Percentiles rank a stretch among this genome's conserved stretches.
phyloP scores from a whole-genome alignment of 345 rosid genomes.

The Lepidium africanum region DNA sequence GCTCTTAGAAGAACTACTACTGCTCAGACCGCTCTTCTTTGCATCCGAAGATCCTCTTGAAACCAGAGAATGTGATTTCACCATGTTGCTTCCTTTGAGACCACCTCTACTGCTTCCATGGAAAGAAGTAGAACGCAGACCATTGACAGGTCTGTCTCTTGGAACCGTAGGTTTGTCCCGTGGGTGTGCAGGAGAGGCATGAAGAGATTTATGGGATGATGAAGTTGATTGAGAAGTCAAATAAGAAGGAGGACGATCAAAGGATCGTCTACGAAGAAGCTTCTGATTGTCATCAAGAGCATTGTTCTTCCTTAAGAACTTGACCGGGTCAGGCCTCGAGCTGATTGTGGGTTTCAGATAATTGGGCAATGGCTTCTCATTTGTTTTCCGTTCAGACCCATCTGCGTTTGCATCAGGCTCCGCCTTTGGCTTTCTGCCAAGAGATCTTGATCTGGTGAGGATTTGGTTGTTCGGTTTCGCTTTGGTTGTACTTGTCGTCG shows the following conservation, averaged over 20 bases:
- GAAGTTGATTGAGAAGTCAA: constrained; percentile 33
- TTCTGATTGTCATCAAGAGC: constrained; percentile 30
- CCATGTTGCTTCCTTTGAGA: constrained; percentile 9
- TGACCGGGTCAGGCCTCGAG: constrained; percentile 39
- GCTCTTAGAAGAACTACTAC: constrained; percentile 16
- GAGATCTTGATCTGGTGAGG: constrained; percentile 25
- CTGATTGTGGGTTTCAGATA: constrained; percentile 57
- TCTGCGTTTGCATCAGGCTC: constrained; percentile 9
- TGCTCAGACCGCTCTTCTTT: constrained; percentile 23
- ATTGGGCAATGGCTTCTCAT: constrained; percentile 34
- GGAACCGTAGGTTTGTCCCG: constrained; percentile 26
- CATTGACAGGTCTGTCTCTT: constrained; percentile 29
- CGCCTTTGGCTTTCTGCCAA: constrained; percentile 16
- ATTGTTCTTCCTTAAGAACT: constrained; percentile 30
- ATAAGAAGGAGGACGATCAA: constrained; percentile 54
- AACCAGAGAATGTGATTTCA: constrained; percentile 22
- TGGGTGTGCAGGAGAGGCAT: constrained; percentile 32
- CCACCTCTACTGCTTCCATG: constrained; percentile 25
- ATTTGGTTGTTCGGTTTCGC: constrained; percentile 30
- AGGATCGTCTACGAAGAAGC: constrained; percentile 60
- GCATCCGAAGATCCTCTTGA: constrained; percentile 3
- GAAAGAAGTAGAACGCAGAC: constrained; percentile 27
- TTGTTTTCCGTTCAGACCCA: constrained; percentile 21
- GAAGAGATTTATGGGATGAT: constrained; percentile 20
- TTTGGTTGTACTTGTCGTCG: constrained; percentile 26